Evolutionary conservation across 2,329 filamentous ascomycete species (phyloP), one percentile per base, ranked within the genome.

Genomic region (Aspergillus carbonarius): DNA sequence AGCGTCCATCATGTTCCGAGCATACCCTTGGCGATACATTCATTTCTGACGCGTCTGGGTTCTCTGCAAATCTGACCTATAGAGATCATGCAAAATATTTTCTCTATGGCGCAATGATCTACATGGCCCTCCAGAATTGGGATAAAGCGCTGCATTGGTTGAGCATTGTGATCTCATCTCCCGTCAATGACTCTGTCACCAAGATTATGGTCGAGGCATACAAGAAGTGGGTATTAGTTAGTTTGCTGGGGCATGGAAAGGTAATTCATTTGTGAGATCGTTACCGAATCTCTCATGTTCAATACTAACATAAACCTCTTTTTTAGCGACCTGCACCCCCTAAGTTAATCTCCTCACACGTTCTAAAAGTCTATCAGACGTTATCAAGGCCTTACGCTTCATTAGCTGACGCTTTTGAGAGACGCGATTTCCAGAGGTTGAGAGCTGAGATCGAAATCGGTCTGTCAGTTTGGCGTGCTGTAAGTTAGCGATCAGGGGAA

Each of bases 121-220:
- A 87, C 70, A 85, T 88, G 68, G 79, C 81, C 2, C 73, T 81
- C 51, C 79, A 83, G 58, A 76, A 85, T 60, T 93, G 89, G 88
- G 70, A 75, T 17, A 83, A 82, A 58, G 88, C 89, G 0, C 76
- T 82, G 15, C 81, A 81, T 37, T 85, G 87, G 30, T 81, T 92
- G 25, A 84, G 86, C 65, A 81, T 85, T 59, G 83, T 85, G 44
- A 79, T 96, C 35, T 84, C 87, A 3, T 87, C 88, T 58, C 91
- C 92, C 0, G 80, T 82, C 0, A 81, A 79, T 53, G 87, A 87
- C 18, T 79, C 81, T 32, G 82, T 85, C 35, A 93, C 88, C 73
- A 88, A 87, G 71, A 82, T 96, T 52, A 95, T 95, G 89, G 81
- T 90, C 4, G 92, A 96, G 64, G 91, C 91, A 5, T 93, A 96